Percentiles rank a stretch among this genome's conserved stretches.
Evolutionary conservation across 768 basidiomycete genomes (phyloP).

Genomic region (Paxillus rubicundulus): DNA sequence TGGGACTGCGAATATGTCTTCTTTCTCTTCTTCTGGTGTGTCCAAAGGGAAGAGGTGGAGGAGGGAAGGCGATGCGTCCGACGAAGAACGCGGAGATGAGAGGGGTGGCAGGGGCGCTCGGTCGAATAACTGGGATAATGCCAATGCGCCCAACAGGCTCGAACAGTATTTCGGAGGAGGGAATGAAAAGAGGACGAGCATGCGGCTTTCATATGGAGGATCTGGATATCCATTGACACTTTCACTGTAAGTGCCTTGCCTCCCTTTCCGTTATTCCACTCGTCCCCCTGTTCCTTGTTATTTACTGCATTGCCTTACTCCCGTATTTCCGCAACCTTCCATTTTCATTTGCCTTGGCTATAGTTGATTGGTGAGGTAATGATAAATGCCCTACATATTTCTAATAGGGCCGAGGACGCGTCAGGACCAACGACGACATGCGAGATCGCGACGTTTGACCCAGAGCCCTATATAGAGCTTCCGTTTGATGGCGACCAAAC

Average conservation of each 20-base stretch:
- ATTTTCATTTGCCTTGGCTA: background rate
- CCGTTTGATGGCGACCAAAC: conserved; percentile 68
- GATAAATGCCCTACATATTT: background rate
- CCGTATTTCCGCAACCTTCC: background rate
- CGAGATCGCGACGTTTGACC: conserved; percentile 81
- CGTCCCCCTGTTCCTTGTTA: background rate
- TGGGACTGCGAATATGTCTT: conserved; percentile 61
- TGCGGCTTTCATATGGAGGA: conserved; percentile 83
- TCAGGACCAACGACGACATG: conserved; percentile 83
- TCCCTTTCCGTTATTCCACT: background rate
- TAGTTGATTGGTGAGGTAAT: conserved; percentile 2
- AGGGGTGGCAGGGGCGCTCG: conserved; percentile 19
- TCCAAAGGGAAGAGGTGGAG: conserved; percentile 49
- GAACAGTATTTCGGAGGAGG: conserved; percentile 54
- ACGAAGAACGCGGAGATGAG: conserved; percentile 36
- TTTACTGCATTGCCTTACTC: background rate
- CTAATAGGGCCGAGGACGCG: conserved; percentile 67
- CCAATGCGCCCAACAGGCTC: conserved; percentile 31
- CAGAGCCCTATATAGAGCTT: conserved; percentile 79
- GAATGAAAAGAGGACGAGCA: conserved; percentile 68
- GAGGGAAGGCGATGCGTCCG: conserved; percentile 45
- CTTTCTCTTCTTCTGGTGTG: conserved; percentile 26
- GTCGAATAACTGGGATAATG: conserved; percentile 19
- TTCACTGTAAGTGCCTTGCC: conserved; percentile 59
- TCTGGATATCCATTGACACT: conserved; percentile 75